Evolutionary conservation across 2,329 filamentous ascomycete species (phyloP).

Genomic region (Bipolaris oryzae): DNA sequence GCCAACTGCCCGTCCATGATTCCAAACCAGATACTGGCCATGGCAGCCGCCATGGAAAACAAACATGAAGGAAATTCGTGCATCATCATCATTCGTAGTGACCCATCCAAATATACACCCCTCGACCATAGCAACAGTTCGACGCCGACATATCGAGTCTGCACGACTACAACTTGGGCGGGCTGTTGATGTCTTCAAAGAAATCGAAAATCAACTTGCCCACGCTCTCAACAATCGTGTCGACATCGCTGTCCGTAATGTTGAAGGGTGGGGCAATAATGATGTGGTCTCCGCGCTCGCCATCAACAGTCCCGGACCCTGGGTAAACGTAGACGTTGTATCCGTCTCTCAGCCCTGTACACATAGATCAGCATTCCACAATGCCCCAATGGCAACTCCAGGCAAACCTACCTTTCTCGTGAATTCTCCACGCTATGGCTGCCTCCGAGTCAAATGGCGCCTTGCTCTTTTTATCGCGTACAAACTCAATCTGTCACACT

Average conservation of each 20-base stretch:
- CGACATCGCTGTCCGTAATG: slow-evolving; percentile 62
- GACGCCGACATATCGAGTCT: background rate
- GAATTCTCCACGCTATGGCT: slow-evolving; percentile 56
- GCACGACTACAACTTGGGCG: slow-evolving; percentile 3
- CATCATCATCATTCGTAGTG: background rate
- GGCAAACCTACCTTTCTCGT: slow-evolving; percentile 54
- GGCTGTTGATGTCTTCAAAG: slow-evolving; percentile 35
- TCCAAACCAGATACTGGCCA: background rate
- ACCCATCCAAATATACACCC: background rate
- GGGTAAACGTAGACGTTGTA: slow-evolving; percentile 68
- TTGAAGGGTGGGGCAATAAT: slow-evolving; percentile 73
- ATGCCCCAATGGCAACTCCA: background rate
- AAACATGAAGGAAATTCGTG: background rate
- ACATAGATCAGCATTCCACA: slow-evolving; percentile 10
- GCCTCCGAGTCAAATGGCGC: slow-evolving; percentile 57
- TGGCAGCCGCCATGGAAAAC: background rate
- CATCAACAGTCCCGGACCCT: slow-evolving; percentile 66
- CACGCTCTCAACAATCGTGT: slow-evolving; percentile 60
- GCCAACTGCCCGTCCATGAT: background rate
- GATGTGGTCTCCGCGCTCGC: slow-evolving; percentile 69
- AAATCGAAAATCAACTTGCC: slow-evolving; percentile 59
- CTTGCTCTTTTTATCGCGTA: slow-evolving; percentile 61
- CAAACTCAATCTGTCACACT: slow-evolving; percentile 61
- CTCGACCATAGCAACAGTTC: background rate
- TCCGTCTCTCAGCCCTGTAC: slow-evolving; percentile 48